A percentile compares a stretch with the other conserved stretches of the same genome.
These are phyloP conservation scores for Paxillus rubicundulus DNA, from an alignment of 768 basidiomycete genomes.

Conservation along the genomic window DNA sequence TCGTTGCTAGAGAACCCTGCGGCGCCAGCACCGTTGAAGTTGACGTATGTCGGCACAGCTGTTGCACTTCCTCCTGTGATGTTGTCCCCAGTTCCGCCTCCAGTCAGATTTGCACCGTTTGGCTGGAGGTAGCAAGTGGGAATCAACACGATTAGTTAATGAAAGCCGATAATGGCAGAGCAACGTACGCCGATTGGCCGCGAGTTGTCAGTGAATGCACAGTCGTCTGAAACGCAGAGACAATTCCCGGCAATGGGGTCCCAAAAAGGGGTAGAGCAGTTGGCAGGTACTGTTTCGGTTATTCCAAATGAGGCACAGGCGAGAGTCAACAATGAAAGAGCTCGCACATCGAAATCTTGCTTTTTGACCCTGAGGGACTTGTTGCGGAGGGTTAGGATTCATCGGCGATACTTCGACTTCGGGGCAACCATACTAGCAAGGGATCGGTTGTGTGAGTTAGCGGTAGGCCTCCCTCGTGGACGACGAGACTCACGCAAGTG, in stretches of 20 bases:
- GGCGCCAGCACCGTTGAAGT: constrained; percentile 41
- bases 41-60: constrained; percentile 39
- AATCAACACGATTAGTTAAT: neutral
- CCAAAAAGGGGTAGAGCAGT: constrained; percentile 81
- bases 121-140: constrained; percentile 49
- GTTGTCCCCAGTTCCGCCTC: constrained; percentile 48
- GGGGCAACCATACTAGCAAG: constrained; percentile 71
- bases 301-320: neutral
- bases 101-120: constrained; percentile 68
- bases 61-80: constrained; percentile 15
- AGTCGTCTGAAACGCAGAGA: constrained; percentile 53
- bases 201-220: constrained; percentile 62
- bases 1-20: neutral
- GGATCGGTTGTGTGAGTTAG: neutral
- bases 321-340: constrained; percentile 7
- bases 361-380: constrained; percentile 41
- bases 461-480: neutral
- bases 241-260: constrained; percentile 69
- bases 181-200: constrained; percentile 60
- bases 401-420: constrained; percentile 45
- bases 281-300: constrained; percentile 49
- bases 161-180: constrained; percentile 1
- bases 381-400: constrained; percentile 68
- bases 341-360: constrained; percentile 54
- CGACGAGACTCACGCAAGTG: constrained; percentile 57